Percentiles rank a stretch among this genome's conserved stretches.
Conservation (phyloP, 2,329 filamentous ascomycete genomes). For the Pseudocercospora cruenta region DNA sequence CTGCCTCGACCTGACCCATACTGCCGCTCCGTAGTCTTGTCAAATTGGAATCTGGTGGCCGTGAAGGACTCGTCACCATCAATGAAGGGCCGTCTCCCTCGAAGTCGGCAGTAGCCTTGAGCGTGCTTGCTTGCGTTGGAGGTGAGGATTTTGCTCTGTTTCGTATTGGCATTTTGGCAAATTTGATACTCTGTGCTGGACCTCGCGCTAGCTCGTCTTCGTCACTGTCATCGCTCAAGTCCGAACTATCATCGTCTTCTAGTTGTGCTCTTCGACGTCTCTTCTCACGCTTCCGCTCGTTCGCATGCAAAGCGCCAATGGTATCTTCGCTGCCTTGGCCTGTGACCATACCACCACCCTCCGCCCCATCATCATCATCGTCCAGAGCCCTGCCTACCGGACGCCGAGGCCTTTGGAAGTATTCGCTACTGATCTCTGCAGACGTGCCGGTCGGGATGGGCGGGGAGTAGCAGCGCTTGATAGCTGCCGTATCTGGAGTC, state of each 20-base stretch:
- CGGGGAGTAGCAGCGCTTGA: slow-evolving; percentile 82
- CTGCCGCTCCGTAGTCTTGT: slow-evolving; percentile 65
- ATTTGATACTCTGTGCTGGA: slow-evolving; percentile 88
- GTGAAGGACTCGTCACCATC: slow-evolving; percentile 53
- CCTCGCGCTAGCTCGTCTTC: slow-evolving; percentile 69
- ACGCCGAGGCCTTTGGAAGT: slow-evolving; percentile 68
- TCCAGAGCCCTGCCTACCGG: slow-evolving; percentile 28
- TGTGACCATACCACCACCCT: slow-evolving; percentile 72
- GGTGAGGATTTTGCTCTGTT: slow-evolving; percentile 87
- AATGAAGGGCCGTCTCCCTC: slow-evolving; percentile 32
- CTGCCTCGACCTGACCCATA: slow-evolving; percentile 69
- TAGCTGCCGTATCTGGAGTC: slow-evolving; percentile 72
- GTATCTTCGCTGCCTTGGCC: slow-evolving; percentile 68
- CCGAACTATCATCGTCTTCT: slow-evolving; percentile 84
- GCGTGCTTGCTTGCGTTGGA: slow-evolving; percentile 21
- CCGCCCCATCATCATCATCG: slow-evolving; percentile 68
- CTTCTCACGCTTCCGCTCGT: slow-evolving; percentile 59
- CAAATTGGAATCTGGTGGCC: slow-evolving; percentile 38
- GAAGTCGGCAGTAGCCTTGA: slow-evolving; percentile 20
- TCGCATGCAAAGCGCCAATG: slow-evolving; percentile 62
- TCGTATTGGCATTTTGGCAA: slow-evolving; percentile 91
- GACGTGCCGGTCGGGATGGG: slow-evolving; percentile 77
- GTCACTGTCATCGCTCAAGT: slow-evolving; percentile 82
- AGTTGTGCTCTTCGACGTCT: slow-evolving; percentile 72
- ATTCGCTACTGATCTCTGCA: slow-evolving; percentile 56